phyloP scores from a whole-genome alignment of 176 grass and related monocot genomes.

The Avena atlantica region DNA sequence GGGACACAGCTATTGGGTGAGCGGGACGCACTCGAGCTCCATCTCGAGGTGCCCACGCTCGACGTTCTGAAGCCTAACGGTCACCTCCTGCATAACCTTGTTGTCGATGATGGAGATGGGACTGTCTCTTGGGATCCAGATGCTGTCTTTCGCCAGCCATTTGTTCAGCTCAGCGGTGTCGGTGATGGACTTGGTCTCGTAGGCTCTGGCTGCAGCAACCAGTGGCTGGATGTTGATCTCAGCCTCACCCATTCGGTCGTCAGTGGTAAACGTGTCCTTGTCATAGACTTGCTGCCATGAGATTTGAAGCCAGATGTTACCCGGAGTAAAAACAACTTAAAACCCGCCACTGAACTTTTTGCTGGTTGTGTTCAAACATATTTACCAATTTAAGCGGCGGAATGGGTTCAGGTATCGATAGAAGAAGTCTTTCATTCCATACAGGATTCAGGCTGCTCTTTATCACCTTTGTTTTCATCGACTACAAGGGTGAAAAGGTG shows the following conservation, averaged over 20 bases:
- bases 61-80: slow-evolving; percentile 81
- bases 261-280: slow-evolving; percentile 89
- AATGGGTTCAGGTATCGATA: slow-evolving; percentile 81
- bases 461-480: slow-evolving; percentile 95
- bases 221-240: slow-evolving; percentile 89
- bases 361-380: not conserved
- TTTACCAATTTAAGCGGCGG: slow-evolving; percentile 81
- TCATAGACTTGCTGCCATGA: slow-evolving; percentile 81
- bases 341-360: not conserved
- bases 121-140: slow-evolving; percentile 68
- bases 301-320: slow-evolving; percentile 51
- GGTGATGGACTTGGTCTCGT: slow-evolving; percentile 53
- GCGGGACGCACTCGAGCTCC: slow-evolving; percentile 95
- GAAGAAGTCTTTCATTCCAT: slow-evolving; percentile 91
- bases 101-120: slow-evolving; percentile 61
- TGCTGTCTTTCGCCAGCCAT: slow-evolving; percentile 70
- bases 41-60: slow-evolving; percentile 87
- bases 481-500: slow-evolving; percentile 55
- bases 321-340: not conserved
- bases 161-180: slow-evolving; percentile 68
- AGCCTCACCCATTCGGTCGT: slow-evolving; percentile 86
- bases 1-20: slow-evolving; percentile 64
- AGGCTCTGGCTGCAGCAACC: slow-evolving; percentile 78
- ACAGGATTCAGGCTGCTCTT: slow-evolving; percentile 88
- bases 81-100: slow-evolving; percentile 81